A percentile compares a stretch with the other conserved stretches of the same genome.
phyloP scores from a whole-genome alignment of 345 rosid genomes.

The Salix purpurea region DNA sequence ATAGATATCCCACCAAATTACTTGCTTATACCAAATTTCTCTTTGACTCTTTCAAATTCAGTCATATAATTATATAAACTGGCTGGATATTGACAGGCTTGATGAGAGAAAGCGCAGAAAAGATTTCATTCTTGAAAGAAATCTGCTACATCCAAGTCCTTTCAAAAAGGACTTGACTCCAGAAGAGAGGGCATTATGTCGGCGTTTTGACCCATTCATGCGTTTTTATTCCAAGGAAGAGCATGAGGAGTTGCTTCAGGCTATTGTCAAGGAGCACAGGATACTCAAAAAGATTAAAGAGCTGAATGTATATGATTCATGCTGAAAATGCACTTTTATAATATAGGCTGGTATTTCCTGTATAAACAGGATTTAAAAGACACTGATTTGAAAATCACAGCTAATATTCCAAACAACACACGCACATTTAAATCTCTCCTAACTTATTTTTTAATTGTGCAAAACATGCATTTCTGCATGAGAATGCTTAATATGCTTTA shows the following conservation, averaged over 20 bases:
- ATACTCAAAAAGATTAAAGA: conserved; percentile 66
- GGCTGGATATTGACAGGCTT: conserved; percentile 47
- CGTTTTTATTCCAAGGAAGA: conserved; percentile 92
- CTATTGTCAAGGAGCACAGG: conserved; percentile 66
- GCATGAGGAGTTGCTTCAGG: conserved; percentile 74
- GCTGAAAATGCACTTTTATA: not conserved
- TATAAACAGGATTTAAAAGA: not conserved
- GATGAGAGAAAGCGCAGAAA: conserved; percentile 93
- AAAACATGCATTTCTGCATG: not conserved
- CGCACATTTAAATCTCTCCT: no score
- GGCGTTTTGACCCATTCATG: conserved; percentile 80
- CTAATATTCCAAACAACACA: not conserved
- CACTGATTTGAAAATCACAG: not conserved
- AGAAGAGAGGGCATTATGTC: conserved; percentile 72
- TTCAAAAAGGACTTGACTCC: conserved; percentile 70
- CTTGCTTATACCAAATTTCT: not conserved
- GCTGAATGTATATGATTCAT: conserved; percentile 51
- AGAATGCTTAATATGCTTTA: not conserved
- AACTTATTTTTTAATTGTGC: not conserved
- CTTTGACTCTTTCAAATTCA: not conserved
- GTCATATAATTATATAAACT: not conserved
- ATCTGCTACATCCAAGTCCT: conserved; percentile 63
- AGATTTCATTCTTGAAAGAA: conserved; percentile 85
- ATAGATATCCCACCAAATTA: not conserved
- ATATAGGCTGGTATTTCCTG: not conserved